Evolutionary conservation across 345 rosid species (phyloP), one percentile per base, ranked within the genome.

Genomic region (Excoecaria agallocha): DNA sequence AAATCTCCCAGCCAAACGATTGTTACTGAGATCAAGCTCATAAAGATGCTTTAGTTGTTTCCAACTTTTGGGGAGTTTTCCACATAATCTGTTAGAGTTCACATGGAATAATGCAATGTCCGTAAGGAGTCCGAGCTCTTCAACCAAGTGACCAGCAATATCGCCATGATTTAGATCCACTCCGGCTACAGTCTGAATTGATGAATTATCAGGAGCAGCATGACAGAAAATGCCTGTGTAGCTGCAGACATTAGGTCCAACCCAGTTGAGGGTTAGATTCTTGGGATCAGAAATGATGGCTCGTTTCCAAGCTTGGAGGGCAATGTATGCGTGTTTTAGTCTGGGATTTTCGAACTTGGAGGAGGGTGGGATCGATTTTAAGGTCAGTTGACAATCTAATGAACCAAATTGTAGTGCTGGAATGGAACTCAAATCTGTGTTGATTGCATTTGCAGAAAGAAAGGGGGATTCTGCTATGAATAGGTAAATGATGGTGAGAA

Each of bases 31-130:
- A 61, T 79, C 79, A 4, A 79, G 68, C 73, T 79, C 82, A 30
- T 71, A 59, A 20, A 79, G 76, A 45, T 64, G 68, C 25, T 66
- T 71, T 1, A 79, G 73, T 24, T 51, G 59, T 7, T 74, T 72
- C 80, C 92, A 85, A 54, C 85, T 84, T 70, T 48, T 63, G 0
- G 96, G 96, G 38, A 91, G 38, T 0, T 71, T 84, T 9, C 97
- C 97, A 37, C 97, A 94, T 68, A 94, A 91, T 52, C 96, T 84
- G 82, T 91, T 94, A 65, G 96, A 88, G 82, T 91, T 94, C 6
- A 91, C 41, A 63, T 94, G 98, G 70, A 94, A 80, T 69, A 90
- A 71, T 49, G 91, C 88, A 51, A 90, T 83, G 58, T 91, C 88
- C 0, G 76, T 68, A 4, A 94, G 87, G 24, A 85, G 85, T 12